phyloP scores from a whole-genome alignment of 148 eudicot genomes.

The Amaranthus hypochondriacus region DNA sequence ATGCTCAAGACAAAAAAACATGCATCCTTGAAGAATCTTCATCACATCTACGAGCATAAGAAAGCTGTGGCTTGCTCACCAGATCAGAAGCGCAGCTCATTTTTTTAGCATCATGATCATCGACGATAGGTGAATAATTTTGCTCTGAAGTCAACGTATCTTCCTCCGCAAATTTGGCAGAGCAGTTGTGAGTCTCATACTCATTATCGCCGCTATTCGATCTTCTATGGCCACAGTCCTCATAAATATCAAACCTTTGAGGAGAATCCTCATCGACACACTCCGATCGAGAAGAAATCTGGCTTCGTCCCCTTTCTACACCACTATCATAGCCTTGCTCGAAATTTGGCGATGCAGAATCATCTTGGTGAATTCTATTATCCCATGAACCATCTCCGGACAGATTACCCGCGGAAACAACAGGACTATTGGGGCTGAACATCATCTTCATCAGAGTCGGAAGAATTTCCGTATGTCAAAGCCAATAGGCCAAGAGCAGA shows the following conservation, averaged over 20 bases:
- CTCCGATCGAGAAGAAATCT: slow-evolving; percentile 28
- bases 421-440: slow-evolving; percentile 36
- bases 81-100: slow-evolving; percentile 19
- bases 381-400: slow-evolving; percentile 35
- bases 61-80: slow-evolving; percentile 23
- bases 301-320: slow-evolving; percentile 20
- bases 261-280: slow-evolving; percentile 34
- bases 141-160: slow-evolving; percentile 32
- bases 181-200: slow-evolving; percentile 31
- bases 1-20: slow-evolving; percentile 93
- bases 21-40: slow-evolving; percentile 91
- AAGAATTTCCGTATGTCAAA: slow-evolving; percentile 69
- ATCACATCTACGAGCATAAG: slow-evolving; percentile 42
- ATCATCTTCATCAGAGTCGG: slow-evolving; percentile 76
- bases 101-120: slow-evolving; percentile 17
- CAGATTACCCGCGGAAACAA: slow-evolving; percentile 28
- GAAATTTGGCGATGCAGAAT: slow-evolving; percentile 30
- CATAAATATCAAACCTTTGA: slow-evolving; percentile 21
- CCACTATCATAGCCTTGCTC: slow-evolving; percentile 31
- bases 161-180: slow-evolving; percentile 36
- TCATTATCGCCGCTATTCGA: slow-evolving; percentile 30
- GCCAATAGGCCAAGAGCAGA: slow-evolving; percentile 92
- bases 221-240: slow-evolving; percentile 26
- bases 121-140: slow-evolving; percentile 24
- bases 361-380: slow-evolving; percentile 33